Base-by-base conservation (phyloP, 2,329 filamentous ascomycete genomes). In the Diaporthe amygdali region DNA sequence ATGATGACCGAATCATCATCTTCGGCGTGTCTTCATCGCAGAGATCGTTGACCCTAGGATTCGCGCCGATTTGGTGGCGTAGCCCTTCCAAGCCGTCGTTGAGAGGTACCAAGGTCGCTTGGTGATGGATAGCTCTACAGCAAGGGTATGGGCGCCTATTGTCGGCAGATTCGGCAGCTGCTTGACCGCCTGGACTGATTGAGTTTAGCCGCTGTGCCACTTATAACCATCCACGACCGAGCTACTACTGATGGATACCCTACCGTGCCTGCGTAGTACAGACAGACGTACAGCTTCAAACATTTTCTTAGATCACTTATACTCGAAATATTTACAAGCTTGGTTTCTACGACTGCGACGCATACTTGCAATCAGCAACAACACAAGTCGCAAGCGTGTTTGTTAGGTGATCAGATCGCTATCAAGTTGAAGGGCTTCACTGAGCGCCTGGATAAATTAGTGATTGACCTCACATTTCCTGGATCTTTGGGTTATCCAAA, bases 131-230 rank as follows among this genome's bases (percentile, higher is more conserved):
- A 20, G 66, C 47, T 46, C 27, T 6, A 30, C 4, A 20, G 30
- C 15, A 15, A 15, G 22, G 12, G 27, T 46, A 39, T 32, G 27
- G 27, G 61, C 27, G 61, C 51, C 30, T 52, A 52, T 20, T 30
- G n/a, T 47, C 39, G 66, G 66, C 49, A 68, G 66, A 68, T 47
- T 68, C 44, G 66, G n/a, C 12, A 59, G 52, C 66, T 68, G n/a
- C 17, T n/a, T 59, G 27, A 59, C 66, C 51, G 66, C 66, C 51
- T 59, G 17, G 34, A 54, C 66, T 6, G 39, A 68, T 59, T n/a
- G 10, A 55, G 51, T 22, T 63, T 63, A 63, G 59, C 59, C 1
- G 30, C 37, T 32, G 10, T n/a, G n/a, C n/a, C n/a, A n/a, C n/a
- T n/a, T n/a, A n/a, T n/a, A n/a, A n/a, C n/a, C n/a, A n/a, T n/a